phyloP scores from a whole-genome alignment of 352 stramenopile genomes.

The Blastocystis sp. region DNA sequence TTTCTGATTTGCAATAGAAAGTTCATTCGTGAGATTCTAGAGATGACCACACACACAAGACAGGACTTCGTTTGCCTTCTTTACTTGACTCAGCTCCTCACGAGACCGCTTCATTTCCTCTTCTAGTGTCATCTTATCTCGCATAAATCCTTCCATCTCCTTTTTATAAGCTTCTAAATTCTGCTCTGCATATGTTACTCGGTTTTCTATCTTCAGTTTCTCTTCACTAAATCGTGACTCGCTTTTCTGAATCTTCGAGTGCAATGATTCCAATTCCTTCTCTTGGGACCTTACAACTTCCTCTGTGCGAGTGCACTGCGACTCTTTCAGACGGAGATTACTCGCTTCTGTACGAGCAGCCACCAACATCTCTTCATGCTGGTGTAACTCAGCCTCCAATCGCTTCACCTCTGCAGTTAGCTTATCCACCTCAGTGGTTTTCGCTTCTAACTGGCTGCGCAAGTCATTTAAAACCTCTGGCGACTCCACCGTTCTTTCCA shows the following conservation, averaged over 20 bases:
- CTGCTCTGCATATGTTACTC: neutral
- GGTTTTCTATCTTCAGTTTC: neutral
- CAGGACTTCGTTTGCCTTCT: neutral
- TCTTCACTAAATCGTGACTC: neutral
- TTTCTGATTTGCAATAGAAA: neutral
- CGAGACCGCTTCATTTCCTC: neutral
- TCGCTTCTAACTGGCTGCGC: neutral
- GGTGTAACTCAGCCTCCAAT: neutral
- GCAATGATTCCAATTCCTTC: neutral
- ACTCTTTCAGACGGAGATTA: neutral
- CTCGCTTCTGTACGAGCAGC: neutral
- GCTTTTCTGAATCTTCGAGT: neutral
- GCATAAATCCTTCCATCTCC: neutral
- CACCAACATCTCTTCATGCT: neutral
- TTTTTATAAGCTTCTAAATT: slow-evolving; percentile 47
- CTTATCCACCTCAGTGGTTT: neutral
- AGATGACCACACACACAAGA: neutral
- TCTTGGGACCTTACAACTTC: neutral
- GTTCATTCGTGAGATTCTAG: neutral
- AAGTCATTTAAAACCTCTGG: neutral
- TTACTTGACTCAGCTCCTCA: neutral
- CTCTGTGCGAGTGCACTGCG: neutral
- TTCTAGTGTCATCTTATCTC: neutral
- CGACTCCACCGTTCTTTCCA: neutral
- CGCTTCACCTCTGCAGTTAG: neutral